Evolutionary conservation across 176 grass and related monocot species (phyloP), one percentile per base, ranked within the genome.

Genomic region (Zoysia pacifica): DNA sequence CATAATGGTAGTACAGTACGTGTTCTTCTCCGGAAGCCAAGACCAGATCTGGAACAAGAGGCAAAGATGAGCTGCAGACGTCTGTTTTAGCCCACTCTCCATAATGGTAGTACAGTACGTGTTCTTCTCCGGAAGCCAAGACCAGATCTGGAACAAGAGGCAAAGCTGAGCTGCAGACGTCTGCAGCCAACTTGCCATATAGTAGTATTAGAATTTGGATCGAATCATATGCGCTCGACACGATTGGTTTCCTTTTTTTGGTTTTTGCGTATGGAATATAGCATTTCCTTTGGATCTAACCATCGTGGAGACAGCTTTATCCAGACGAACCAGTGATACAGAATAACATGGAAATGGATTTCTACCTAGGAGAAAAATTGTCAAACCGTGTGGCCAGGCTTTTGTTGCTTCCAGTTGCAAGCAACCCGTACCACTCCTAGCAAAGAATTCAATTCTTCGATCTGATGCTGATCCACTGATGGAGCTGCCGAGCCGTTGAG

Each of bases 251-350:
- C 60, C 45, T 19, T 16, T 20, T 62, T 70, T 35, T 2, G 36
- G 43, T 14, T 16, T 14, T 61, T 65, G 63, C 2, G 9, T 1
- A 9, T 18, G 37, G 74, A 78, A 84, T 84, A 70, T 62, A 28
- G 28, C 28, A 77, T 70, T 84, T 78, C 54, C 46, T 11, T 77
- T 65, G 55, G 61, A 82, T 82, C 62, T 16, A 56, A 83, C 14
- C 62, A 19, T 50, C 14, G 11, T 56, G 41, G 50, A 37, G 50
- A 18, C 72, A 75, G 9, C 80, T 82, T 75, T 83, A 75, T 75
- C 75, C 69, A 47, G 61, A 83, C 45, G 62, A 83, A 56, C 71
- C 14, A 6, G 58, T 40, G 41, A 56, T 45, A 54, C 13, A 74
- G 18, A 75, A 83, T 58, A 15, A 48, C 36, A 40, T 28, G 28